Conservation (phyloP, 345 rosid genomes). For the Populus pruinosa region DNA sequence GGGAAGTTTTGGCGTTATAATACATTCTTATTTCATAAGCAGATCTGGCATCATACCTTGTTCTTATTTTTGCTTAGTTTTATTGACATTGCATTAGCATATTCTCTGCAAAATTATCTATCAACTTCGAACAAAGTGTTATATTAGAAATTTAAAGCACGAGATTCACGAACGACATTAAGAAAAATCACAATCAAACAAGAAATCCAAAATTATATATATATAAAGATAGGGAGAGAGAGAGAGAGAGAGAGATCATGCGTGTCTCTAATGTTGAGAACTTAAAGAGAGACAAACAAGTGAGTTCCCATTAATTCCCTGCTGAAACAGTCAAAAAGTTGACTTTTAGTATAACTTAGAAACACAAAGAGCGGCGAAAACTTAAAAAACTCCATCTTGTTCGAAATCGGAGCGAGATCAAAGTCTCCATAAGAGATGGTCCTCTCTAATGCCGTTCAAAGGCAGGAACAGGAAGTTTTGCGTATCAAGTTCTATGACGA, state of each 20-base stretch:
- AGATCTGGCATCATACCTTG: background rate
- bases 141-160: background rate
- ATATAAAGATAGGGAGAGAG: too few species aligned
- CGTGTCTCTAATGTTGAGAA: background rate
- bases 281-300: too few species aligned
- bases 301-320: background rate
- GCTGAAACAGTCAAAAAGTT: background rate
- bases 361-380: background rate
- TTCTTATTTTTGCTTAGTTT: background rate
- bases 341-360: background rate
- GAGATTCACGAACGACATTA: background rate
- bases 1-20: too few species aligned
- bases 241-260: background rate
- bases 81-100: background rate
- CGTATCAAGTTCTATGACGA: background rate
- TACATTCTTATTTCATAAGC: background rate
- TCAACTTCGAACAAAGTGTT: background rate
- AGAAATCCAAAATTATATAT: background rate
- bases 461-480: background rate
- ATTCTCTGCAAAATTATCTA: background rate
- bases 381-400: background rate
- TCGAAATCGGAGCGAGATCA: background rate
- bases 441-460: background rate
- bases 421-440: background rate
- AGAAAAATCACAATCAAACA: background rate